Base-by-base conservation (phyloP, 768 basidiomycete species). In the Trametes cingulata region DNA sequence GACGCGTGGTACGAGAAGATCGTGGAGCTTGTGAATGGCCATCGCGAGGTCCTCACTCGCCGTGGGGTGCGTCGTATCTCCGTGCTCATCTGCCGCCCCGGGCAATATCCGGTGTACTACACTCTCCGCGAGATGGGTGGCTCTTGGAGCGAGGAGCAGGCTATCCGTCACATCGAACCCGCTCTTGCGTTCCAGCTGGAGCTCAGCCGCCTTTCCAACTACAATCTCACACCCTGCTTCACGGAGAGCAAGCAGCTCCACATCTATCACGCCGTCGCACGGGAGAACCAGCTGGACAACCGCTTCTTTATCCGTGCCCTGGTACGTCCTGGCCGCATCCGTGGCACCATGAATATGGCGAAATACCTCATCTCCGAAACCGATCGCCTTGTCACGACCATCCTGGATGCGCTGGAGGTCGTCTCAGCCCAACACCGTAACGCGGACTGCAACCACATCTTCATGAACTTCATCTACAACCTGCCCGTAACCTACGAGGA, bases 311-410 rank as follows among this genome's bases (percentile, higher is more conserved):
- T 99, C 54, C 95, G 97, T 60, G 97, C 94, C 25, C 82, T 99
- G 58, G 86, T 99, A 49, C 93, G 97, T 54, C 97, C 97, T 42
- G 97, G 97, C 56, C 91, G 96, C 56, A 85, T 98, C 36, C 85
- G 90, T 40, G 94, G 94, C 35, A 84, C 84, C 51, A 94, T 98
- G 90, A 93, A 87, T 73, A 94, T 87, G 52, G 91, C 93, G n/a
- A 90, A 98, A 75, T 99, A 98, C 77, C 89, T 99, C 70, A 91
- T 99, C 65, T 97, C 96, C 1, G 97, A 99, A 78, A 95, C 95
- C 13, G 97, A 99, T 70, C 91, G 97, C 46, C 86, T 98, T 13
- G 91, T 98, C 62, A 96, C 93, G 41, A 90, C 85, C 68, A 87
- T 98, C 66, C 80, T 99, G 62, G 97, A 99, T 74, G 91, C 95